Conservation (phyloP, 176 grass and related monocot genomes). For the Oryza meridionalis region DNA sequence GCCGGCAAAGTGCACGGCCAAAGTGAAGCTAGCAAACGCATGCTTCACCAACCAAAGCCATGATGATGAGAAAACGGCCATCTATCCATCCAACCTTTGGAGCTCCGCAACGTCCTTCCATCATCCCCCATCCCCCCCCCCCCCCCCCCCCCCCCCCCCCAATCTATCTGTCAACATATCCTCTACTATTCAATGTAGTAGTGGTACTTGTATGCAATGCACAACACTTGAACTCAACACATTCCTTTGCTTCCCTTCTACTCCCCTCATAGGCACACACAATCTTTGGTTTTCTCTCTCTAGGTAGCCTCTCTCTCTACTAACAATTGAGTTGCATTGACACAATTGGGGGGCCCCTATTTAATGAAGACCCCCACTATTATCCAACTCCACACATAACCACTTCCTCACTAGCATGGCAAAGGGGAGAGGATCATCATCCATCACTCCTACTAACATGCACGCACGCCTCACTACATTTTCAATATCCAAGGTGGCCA, state of each 20-base stretch:
- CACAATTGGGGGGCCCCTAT: background rate
- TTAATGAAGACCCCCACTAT: slow-evolving; percentile 29
- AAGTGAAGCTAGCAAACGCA: background rate
- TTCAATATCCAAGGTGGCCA: slow-evolving; percentile 8
- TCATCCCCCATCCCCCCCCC: too few relatives aligned
- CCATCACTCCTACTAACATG: background rate
- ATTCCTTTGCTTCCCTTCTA: slow-evolving; percentile 62
- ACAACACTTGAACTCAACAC: background rate
- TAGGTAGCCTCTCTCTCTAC: background rate
- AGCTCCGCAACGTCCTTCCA: slow-evolving; percentile 42
- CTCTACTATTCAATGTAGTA: background rate
- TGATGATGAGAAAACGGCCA: slow-evolving; percentile 33
- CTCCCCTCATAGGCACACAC: slow-evolving; percentile 27
- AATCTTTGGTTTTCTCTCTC: background rate
- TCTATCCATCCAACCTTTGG: slow-evolving; percentile 21
- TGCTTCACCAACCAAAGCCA: background rate
- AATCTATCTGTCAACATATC: background rate
- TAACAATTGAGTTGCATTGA: slow-evolving; percentile 3
- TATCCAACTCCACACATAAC: slow-evolving; percentile 35
- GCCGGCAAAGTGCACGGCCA: slow-evolving; percentile 4
- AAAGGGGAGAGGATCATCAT: background rate
- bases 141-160: too few relatives aligned
- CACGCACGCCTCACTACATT: slow-evolving; percentile 9
- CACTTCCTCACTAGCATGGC: slow-evolving; percentile 40
- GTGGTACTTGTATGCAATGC: background rate